Evolutionary conservation across 1,284 basidiomycete genomes (phyloP).

Genomic region (Melampsora occidentalis): DNA sequence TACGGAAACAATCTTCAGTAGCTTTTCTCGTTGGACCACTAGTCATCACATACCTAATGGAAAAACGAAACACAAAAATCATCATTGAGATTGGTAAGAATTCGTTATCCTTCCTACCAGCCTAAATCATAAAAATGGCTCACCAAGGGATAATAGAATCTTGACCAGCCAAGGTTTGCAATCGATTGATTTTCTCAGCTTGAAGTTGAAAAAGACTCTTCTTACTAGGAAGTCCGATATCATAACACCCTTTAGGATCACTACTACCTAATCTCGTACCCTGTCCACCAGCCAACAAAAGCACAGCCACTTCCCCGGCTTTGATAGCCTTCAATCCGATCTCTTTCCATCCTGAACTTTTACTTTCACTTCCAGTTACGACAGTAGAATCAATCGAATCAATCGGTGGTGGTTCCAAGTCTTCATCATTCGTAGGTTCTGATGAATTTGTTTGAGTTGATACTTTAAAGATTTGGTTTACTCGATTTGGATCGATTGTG

Average conservation of each 20-base stretch:
- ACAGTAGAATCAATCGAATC: conserved; percentile 58
- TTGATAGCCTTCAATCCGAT: conserved; percentile 78
- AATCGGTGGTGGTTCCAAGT: conserved; percentile 54
- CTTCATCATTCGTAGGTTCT: conserved; percentile 56
- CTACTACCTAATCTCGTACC: conserved; percentile 88
- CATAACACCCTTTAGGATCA: conserved; percentile 95
- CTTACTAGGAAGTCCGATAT: conserved; percentile 87
- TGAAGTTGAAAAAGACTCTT: conserved; percentile 95
- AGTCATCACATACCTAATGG: conserved; percentile 94
- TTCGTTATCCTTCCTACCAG: not conserved
- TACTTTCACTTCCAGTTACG: conserved; percentile 45
- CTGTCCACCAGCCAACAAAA: conserved; percentile 97
- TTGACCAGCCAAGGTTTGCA: conserved; percentile 68
- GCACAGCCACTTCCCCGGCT: conserved; percentile 78
- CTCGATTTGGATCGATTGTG: conserved; percentile 78
- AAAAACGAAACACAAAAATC: not conserved
- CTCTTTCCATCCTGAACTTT: conserved; percentile 63
- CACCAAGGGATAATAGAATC: conserved; percentile 27
- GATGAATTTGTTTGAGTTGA: conserved; percentile 70
- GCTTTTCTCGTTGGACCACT: conserved; percentile 86
- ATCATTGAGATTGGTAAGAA: not conserved
- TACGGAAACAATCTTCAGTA: conserved; percentile 80
- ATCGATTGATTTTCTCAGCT: conserved; percentile 82
- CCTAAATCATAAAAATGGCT: not conserved
- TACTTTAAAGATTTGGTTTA: conserved; percentile 80